Evolutionary conservation across 2,329 filamentous ascomycete species (phyloP), one percentile per base, ranked within the genome.

Genomic region (Xylariaceae sp.): DNA sequence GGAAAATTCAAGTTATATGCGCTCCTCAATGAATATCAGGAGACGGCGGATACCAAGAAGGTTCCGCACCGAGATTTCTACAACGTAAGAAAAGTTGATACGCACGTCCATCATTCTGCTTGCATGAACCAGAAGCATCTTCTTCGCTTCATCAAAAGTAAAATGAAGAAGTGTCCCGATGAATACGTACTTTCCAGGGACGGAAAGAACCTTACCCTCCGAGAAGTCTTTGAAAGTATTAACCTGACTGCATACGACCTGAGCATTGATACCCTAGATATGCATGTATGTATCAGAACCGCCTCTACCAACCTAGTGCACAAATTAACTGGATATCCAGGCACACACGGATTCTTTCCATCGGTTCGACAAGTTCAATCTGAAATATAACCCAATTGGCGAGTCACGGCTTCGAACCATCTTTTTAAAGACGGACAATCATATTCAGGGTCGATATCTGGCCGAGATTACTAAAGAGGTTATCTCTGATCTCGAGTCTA

Each of bases 41-140:
- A 99, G 72, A 94, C 95, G 49, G 92, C 94, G 55, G 94, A 99
- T 75, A 96, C 89, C 70, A 99, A 99, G 71, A 92, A 89, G 65
- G 94, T 97, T 51, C 94, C 94, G 2, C 94, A 99, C 72, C 85
- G 94, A 75, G 94, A 99, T 72, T 99, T 99, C 68, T 99, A 99
- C 77, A 99, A 99, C 68, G 94, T 99, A 46, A 83, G 94, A 68
- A 99, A 99, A 71, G 94, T 99, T 47, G 94, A 99, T 68, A 99
- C 94, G 8, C 94, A 99, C 79, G 94, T 99, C 63, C 94, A 99
- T 69, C 94, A 99, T 71, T 99, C 94, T 15, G 94, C 94, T 21
- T 99, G 94, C 70, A 99, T 99, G 94, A 99, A 99, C 68, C 94
- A 99, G 72, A 99, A 99, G 74, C 94, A 99, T 79, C 75, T 99